phyloP scores from a whole-genome alignment of 345 rosid species.

The Erucastrum elatum region DNA sequence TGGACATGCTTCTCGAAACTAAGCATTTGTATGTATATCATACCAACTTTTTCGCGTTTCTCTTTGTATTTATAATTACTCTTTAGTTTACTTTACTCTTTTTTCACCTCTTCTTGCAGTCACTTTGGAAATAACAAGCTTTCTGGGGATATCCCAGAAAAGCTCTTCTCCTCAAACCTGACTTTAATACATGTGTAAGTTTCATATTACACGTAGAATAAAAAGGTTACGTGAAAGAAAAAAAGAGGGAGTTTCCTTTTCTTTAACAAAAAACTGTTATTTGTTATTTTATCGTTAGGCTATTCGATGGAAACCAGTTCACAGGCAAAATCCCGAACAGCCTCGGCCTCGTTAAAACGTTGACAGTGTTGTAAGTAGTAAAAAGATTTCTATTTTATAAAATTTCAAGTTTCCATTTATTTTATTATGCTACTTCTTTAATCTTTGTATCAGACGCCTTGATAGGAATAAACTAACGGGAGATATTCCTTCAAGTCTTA shows the following conservation, averaged over 20 bases:
- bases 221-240: not conserved
- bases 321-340: slow-evolving; percentile 59
- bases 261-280: no score
- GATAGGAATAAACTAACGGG: slow-evolving; percentile 63
- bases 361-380: slow-evolving; percentile 78
- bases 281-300: slow-evolving; percentile 43
- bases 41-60: slow-evolving; percentile 10
- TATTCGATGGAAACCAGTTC: slow-evolving; percentile 70
- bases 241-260: no score
- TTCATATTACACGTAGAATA: not conserved
- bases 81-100: not conserved
- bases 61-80: not conserved
- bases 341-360: slow-evolving; percentile 56
- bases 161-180: slow-evolving; percentile 71
- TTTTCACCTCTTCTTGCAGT: slow-evolving; percentile 42
- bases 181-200: slow-evolving; percentile 75
- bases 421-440: not conserved
- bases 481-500: slow-evolving; percentile 55
- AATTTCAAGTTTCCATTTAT: not conserved
- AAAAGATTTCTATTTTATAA: not conserved
- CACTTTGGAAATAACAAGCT: slow-evolving; percentile 76
- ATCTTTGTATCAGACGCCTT: slow-evolving; percentile 61
- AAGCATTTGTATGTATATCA: slow-evolving; percentile 63
- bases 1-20: slow-evolving; percentile 62
- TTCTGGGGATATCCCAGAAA: slow-evolving; percentile 56